Evolutionary conservation across 192 early-diverging fungal genomes (phyloP).

Genomic region (Backusella parvicylindrica): DNA sequence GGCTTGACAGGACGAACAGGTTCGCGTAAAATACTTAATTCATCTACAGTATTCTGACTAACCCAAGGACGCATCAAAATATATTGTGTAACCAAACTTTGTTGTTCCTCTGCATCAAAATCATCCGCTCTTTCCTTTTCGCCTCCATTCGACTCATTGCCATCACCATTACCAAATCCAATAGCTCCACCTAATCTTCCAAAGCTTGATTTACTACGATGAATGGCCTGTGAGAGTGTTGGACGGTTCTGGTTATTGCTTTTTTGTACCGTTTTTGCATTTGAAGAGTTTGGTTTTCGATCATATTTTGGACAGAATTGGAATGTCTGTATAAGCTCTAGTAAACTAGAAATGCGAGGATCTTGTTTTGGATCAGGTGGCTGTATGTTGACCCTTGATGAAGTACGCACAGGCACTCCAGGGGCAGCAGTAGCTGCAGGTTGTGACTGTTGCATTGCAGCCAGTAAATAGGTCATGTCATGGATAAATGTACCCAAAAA

Average conservation of each 20-base stretch:
- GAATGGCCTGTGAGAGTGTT: conserved; percentile 44
- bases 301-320: conserved; percentile 57
- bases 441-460: conserved; percentile 49
- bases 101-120: conserved; percentile 28
- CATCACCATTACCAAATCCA: conserved; percentile 22
- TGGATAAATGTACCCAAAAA: conserved; percentile 77
- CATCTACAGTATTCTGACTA: conserved; percentile 71
- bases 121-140: not conserved
- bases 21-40: conserved; percentile 63
- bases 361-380: conserved; percentile 34
- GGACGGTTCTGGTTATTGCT: conserved; percentile 47
- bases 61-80: conserved; percentile 65
- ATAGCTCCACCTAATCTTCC: conserved; percentile 9
- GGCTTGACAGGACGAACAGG: conserved; percentile 27
- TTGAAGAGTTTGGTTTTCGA: conserved; percentile 40
- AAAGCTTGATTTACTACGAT: conserved; percentile 40
- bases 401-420: conserved; percentile 44
- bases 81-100: conserved; percentile 59
- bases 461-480: conserved; percentile 70
- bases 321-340: conserved; percentile 50
- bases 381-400: not conserved
- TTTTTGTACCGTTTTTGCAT: conserved; percentile 42
- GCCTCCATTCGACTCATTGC: conserved; percentile 16
- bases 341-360: conserved; percentile 55
- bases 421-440: conserved; percentile 44